A percentile compares a stretch with the other conserved stretches of the same genome.
These are phyloP conservation scores for Lasiodiplodia citricola DNA, from an alignment of 2,329 filamentous ascomycete genomes.

Conservation along the genomic window DNA sequence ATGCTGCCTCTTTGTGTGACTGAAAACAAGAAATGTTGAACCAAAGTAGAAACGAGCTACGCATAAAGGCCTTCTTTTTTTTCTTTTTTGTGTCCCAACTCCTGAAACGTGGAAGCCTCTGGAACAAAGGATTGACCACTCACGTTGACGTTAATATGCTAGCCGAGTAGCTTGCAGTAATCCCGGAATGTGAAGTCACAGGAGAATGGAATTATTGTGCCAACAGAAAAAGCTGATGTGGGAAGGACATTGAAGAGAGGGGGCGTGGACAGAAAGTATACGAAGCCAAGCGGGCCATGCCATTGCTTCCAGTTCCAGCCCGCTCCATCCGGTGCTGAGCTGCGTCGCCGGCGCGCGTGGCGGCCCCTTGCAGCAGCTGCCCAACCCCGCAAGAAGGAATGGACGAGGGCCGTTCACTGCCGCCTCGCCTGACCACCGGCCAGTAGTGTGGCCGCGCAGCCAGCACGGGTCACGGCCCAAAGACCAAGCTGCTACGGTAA, in stretches of 20 bases:
- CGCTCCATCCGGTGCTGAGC: slow-evolving; percentile 11
- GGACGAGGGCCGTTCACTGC: not conserved
- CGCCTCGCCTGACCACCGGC: not conserved
- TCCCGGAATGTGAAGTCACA: not conserved
- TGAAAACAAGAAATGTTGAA: no score
- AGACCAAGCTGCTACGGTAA: not conserved
- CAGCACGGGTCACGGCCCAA: not conserved
- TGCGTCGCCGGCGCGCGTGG: not conserved
- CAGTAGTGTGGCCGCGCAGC: not conserved
- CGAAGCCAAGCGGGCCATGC: slow-evolving; percentile 1
- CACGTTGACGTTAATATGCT: not conserved
- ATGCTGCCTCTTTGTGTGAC: not conserved
- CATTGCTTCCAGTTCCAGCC: slow-evolving; percentile 13
- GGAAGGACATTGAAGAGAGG: not conserved
- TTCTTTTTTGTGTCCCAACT: not conserved
- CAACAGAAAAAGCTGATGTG: not conserved
- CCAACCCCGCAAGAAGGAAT: slow-evolving; percentile 8
- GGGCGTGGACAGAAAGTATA: not conserved
- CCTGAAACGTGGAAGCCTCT: not conserved
- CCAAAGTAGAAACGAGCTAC: not conserved
- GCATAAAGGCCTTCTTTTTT: not conserved
- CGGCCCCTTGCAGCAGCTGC: slow-evolving; percentile 23
- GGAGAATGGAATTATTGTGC: not conserved
- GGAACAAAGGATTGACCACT: not conserved
- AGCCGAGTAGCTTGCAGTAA: not conserved